These are phyloP conservation scores for Backusella tuberculispora DNA, from an alignment of 192 early-diverging fungal species.

Conservation along the genomic window DNA sequence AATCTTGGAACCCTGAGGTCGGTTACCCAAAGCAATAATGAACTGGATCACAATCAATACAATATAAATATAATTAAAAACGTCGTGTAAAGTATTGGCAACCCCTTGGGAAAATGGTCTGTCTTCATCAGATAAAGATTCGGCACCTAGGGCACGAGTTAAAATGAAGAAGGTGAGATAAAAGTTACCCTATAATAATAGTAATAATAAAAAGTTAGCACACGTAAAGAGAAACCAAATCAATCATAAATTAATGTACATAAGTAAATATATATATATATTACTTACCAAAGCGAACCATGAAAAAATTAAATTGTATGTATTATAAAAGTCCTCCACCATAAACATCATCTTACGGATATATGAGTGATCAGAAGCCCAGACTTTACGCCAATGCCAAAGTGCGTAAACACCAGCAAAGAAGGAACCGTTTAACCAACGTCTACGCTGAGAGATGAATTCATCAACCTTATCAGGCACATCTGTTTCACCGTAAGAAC, in stretches of 20 bases:
- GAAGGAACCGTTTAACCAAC: constrained; percentile 82
- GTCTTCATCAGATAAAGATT: not conserved
- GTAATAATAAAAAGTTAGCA: not conserved
- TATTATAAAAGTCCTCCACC: constrained; percentile 82
- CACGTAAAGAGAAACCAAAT: too few relatives aligned
- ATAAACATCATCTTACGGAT: constrained; percentile 74
- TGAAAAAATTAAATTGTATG: constrained; percentile 82
- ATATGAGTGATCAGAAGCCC: constrained; percentile 65
- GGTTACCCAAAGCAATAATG: constrained; percentile 90
- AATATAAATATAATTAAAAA: constrained; percentile 49
- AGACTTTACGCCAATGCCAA: constrained; percentile 65
- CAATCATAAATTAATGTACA: not conserved
- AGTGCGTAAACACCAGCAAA: constrained; percentile 80
- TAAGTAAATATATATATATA: not conserved
- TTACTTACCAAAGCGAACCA: constrained; percentile 78
- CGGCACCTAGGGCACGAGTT: constrained; percentile 43
- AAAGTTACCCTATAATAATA: constrained; percentile 58
- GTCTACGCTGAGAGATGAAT: constrained; percentile 78
- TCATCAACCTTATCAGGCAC: constrained; percentile 66
- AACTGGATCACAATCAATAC: constrained; percentile 82
- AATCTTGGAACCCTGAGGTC: constrained; percentile 82
- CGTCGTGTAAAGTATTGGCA: constrained; percentile 41
- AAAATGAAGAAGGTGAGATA: constrained; percentile 62
- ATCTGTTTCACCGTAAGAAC: constrained; percentile 76
- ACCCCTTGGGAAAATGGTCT: constrained; percentile 45